Evolutionary conservation across 129 eudicot species (phyloP), one percentile per base, ranked within the genome.

Genomic region (Tagetes patula): DNA sequence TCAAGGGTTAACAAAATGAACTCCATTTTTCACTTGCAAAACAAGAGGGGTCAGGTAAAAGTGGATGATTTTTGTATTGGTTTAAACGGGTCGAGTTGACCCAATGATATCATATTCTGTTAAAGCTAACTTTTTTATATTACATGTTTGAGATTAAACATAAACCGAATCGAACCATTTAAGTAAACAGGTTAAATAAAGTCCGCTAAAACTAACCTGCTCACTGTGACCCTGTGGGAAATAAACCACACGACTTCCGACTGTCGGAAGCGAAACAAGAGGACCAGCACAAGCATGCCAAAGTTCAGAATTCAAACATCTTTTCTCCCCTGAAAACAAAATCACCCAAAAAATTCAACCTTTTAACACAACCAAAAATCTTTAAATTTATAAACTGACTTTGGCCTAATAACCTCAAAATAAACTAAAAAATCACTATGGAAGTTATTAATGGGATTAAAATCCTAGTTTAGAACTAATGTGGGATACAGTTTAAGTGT

Each of bases 271-370:
- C 10, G 98, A 92, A 69, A 92, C 96, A 71, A 92, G 87, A 38
- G 98, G 98, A 36, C 98, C 98, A 14, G 98, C 98, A 72, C 98
- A 91, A 7, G 95, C 97, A 72, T 91, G 97, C 97, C 97, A 91
- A 49, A 91, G 92, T 83, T 91, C 97, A 10, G 98, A 92, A 79
- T 89, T 92, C 67, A 92, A 83, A 80, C 96, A 89, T 79, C 91
- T 89, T 83, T 82, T 85, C 58, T 89, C 98, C 73, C 95, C 98
- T 89, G 78, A 43, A 70, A 69, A 67, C 20, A 39, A 63, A 77
- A 77, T 61, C 39, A 30, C 60, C 27, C 27, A 20, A 82, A 40
- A 58, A 39, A 53, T 27, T 58, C 34, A 34, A 68, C 34, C 20
- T 47, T 46, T 31, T 46, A 47, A 37, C 0, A 0, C 67, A 33